Evolutionary conservation across 2,329 filamentous ascomycete genomes (phyloP), one percentile per base, ranked within the genome.

Genomic region (Colletotrichum aenigma): DNA sequence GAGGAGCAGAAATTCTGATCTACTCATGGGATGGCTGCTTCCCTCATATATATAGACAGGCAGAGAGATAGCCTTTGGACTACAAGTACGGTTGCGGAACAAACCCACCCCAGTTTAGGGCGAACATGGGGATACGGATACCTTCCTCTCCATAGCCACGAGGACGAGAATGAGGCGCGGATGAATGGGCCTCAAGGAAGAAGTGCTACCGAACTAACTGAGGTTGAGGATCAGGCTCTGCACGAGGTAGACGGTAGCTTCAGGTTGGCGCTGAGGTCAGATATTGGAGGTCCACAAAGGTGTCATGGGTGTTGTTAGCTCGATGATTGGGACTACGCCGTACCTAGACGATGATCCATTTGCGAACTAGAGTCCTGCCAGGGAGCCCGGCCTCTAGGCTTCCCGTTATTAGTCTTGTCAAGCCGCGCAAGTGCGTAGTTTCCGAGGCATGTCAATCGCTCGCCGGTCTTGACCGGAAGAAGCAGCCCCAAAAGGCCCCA

Each of bases 261-360:
- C 48, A 43, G 13, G 43, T 62, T 73, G 73, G 62, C 64, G 74
- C 70, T 68, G 74, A 76, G 70, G 74, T 66, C 70, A 76, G 74
- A 55, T 68, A 38, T 38, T 9, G 30, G 60, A 58, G 70, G 38
- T 67, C 73, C 73, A 75, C 73, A 56, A 48, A 43, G 36, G 34
- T 48, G 64, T 67, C 70, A 72, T 75, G 69, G 73, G 64, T 52
- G 15, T 32, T 72, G 21, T 26, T 30, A 70, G 62, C n/a, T 52
- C n/a, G n/a, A 52, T 52, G 1, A 52, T 52, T 52, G 43, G 43
- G 6, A 52, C 43, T 52, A 52, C n/a, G 16, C 43, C 18, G 28
- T 16, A 38, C 24, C 73, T 34, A 67, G 69, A 67, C 64, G 43
- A 64, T 58, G 69, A 72, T 72, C 55, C 62, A 43, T 67, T 56